phyloP scores from a whole-genome alignment of 1,284 basidiomycete species.

The Ustilago sp. region DNA sequence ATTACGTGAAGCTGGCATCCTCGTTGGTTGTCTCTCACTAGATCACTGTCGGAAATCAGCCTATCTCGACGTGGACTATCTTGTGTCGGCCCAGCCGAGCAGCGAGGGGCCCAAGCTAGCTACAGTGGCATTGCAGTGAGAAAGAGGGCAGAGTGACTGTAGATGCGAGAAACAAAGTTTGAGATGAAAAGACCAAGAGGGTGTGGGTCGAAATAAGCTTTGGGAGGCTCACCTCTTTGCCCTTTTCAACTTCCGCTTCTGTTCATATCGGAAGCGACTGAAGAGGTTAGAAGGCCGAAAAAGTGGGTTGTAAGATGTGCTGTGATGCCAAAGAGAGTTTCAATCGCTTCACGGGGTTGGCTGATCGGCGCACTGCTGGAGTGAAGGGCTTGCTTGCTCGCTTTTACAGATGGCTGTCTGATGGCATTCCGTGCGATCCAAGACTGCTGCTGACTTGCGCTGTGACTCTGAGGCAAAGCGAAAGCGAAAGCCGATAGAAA shows the following conservation, averaged over 20 bases:
- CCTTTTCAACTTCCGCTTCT: not conserved
- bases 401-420: not conserved
- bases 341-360: not conserved
- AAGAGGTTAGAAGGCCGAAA: not conserved
- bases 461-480: not conserved
- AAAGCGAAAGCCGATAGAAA: not conserved
- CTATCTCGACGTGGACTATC: not conserved
- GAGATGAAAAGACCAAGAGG: not conserved
- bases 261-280: constrained; percentile 1
- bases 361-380: not conserved
- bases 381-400: not conserved
- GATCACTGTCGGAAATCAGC: not conserved
- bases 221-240: not conserved
- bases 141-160: not conserved
- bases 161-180: constrained; percentile 3
- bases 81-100: not conserved
- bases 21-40: not conserved
- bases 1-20: constrained; percentile 1
- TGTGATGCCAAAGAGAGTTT: not conserved
- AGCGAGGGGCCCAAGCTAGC: not conserved
- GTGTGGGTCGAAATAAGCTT: not conserved
- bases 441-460: not conserved
- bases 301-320: not conserved
- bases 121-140: not conserved
- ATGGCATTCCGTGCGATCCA: not conserved